A percentile compares a stretch with the other conserved stretches of the same genome.
Conservation (phyloP, 2,329 filamentous ascomycete species). For the Pyrenophora graminea region DNA sequence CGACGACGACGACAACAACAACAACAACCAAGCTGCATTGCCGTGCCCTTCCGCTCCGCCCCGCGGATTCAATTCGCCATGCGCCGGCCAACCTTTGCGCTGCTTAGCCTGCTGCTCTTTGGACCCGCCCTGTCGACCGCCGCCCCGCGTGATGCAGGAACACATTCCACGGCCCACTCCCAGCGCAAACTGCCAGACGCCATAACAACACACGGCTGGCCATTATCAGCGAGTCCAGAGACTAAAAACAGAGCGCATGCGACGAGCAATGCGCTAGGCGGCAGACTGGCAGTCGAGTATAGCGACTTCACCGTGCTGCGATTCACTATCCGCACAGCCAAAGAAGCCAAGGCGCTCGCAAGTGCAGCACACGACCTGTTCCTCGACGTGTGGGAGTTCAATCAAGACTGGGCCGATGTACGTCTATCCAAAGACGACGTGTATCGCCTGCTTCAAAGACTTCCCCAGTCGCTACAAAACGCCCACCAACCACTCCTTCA, state of each 20-base stretch:
- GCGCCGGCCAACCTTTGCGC: constrained; percentile 32
- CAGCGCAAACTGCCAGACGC: constrained; percentile 42
- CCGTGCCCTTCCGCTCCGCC: too few relatives aligned
- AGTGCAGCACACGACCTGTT: constrained; percentile 75
- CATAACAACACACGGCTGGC: constrained; percentile 42
- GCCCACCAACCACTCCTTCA: constrained; percentile 77
- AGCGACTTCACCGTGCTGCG: constrained; percentile 84
- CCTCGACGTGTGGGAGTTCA: constrained; percentile 89
- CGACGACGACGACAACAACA: not conserved
- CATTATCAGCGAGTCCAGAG: constrained; percentile 26
- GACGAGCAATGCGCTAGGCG: constrained; percentile 12
- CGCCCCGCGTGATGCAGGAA: constrained; percentile 36
- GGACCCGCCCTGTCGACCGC: constrained; percentile 31
- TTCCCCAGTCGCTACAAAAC: constrained; percentile 73
- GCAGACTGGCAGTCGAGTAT: constrained; percentile 58
- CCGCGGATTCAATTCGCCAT: constrained; percentile 19
- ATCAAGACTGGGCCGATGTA: constrained; percentile 81
- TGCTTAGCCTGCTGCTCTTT: constrained; percentile 39
- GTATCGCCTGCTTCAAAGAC: constrained; percentile 74
- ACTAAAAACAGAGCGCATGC: constrained; percentile 1
- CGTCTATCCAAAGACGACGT: constrained; percentile 76
- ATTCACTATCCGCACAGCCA: constrained; percentile 73
- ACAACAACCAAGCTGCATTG: too few relatives aligned
- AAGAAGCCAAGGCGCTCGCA: constrained; percentile 72
- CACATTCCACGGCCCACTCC: constrained; percentile 17